Evolutionary conservation across 352 stramenopile genomes (phyloP), one percentile per base, ranked within the genome.

Genomic region (Globisporangium orthogonon): DNA sequence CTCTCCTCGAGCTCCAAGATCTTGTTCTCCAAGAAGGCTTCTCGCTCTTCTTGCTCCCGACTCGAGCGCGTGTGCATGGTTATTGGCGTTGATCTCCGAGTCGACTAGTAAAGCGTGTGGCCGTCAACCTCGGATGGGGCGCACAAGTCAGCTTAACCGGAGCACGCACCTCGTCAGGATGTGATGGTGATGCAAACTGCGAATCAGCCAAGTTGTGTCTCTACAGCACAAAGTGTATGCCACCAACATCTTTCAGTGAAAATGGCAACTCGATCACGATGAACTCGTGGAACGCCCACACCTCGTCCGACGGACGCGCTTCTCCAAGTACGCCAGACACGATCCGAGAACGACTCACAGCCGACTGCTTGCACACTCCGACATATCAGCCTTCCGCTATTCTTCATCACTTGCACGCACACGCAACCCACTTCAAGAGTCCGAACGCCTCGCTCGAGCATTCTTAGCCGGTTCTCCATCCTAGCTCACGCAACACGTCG

Each of bases 381-480:
- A 50, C 37, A 43, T 13, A 13, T n/a, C 37, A 43, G 11, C 11
- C 11, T 43, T 17, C 37, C 2, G 37, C 37, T 15, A 17, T 13
- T 1, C 37, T 43, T 17, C 30, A 55, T 28, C 14, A n/a, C 40
- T 35, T 54, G 9, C 14, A 18, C 31, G 35, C 17, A 11, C 11
- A 1, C 52, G n/a, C 30, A 46, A 29, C 15, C 14, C n/a, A 60
- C 58, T 46, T 64, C 52, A 18, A 66, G 37, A 6, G 31, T 58
- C 17, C 29, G n/a, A 28, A 61, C 54, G 29, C 54, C 39, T 23
- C 31, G 60, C 49, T 66, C 60, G 13, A 66, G 53, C 10, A 58
- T 45, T 5, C 60, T 53, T 7, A 66, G 43, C 30, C 60, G 60
- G 4, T 61, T 66, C 51, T 66, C 60, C 54, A 66, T 50, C 15